These are phyloP conservation scores for Fennellomyces sp. DNA, from an alignment of 371 early-diverging fungal genomes.

Conservation along the genomic window DNA sequence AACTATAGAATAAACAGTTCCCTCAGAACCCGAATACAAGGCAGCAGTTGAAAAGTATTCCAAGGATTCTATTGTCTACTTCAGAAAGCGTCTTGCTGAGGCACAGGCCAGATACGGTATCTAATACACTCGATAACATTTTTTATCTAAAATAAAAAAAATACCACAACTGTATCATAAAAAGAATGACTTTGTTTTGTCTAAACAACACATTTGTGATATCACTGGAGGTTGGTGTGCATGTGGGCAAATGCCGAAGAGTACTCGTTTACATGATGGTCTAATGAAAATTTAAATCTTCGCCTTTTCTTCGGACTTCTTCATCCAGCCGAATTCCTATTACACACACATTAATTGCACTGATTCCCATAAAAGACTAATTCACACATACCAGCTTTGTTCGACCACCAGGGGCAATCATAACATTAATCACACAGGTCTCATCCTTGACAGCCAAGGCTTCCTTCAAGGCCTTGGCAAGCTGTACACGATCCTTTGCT, in stretches of 20 bases:
- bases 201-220: no score
- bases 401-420: slow-evolving; percentile 55
- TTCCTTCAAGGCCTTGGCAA: slow-evolving; percentile 54
- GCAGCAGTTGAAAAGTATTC: background rate
- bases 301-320: slow-evolving; percentile 13
- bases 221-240: no score
- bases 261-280: background rate
- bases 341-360: background rate
- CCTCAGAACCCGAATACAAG: background rate
- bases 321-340: slow-evolving; percentile 27
- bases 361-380: background rate
- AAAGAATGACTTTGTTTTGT: no score
- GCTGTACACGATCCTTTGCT: slow-evolving; percentile 61
- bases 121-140: no score
- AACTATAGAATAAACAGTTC: no score
- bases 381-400: slow-evolving; percentile 36
- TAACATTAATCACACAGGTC: slow-evolving; percentile 51
- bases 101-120: slow-evolving; percentile 13
- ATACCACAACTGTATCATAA: no score
- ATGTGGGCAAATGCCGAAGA: background rate
- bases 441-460: slow-evolving; percentile 44
- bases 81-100: slow-evolving; percentile 10
- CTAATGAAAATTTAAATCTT: slow-evolving; percentile 11
- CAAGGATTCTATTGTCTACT: slow-evolving; percentile 5
- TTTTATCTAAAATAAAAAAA: no score